A percentile compares a stretch with the other conserved stretches of the same genome.
phyloP scores from a whole-genome alignment of 2,329 filamentous ascomycete genomes.

The Ophiostoma sp. region DNA sequence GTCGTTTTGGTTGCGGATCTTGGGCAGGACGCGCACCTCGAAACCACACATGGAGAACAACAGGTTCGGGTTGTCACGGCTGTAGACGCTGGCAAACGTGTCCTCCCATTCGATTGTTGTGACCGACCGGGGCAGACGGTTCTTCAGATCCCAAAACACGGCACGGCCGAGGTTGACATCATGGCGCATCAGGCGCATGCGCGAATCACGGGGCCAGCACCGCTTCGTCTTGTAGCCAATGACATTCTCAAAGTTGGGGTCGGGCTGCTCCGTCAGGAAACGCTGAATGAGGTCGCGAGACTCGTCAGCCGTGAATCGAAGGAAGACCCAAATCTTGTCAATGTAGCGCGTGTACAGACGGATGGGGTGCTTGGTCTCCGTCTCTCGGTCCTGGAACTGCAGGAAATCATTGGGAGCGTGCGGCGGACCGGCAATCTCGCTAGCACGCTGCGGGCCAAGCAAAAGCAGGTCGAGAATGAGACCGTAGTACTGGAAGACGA shows the following conservation, averaged over 20 bases:
- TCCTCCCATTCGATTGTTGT: slow-evolving; percentile 99
- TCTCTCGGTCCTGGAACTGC: slow-evolving; percentile 91
- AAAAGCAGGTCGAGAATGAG: slow-evolving; percentile 90
- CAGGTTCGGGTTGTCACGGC: slow-evolving; percentile 93
- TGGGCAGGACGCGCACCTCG: slow-evolving; percentile 92
- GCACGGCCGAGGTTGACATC: slow-evolving; percentile 97
- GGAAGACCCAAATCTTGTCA: slow-evolving; percentile 97
- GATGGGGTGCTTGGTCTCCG: slow-evolving; percentile 91
- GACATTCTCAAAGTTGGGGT: slow-evolving; percentile 98
- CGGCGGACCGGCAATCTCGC: slow-evolving; percentile 92
- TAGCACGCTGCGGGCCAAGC: slow-evolving; percentile 91
- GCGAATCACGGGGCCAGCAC: slow-evolving; percentile 96
- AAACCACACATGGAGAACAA: slow-evolving; percentile 98
- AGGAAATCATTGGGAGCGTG: slow-evolving; percentile 96
- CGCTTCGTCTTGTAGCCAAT: slow-evolving; percentile 99
- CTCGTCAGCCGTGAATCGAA: slow-evolving; percentile 90
- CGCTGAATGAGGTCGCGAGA: slow-evolving; percentile 94
- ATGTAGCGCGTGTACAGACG: slow-evolving; percentile 97
- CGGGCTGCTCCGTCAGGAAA: slow-evolving; percentile 95
- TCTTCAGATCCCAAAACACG: slow-evolving; percentile 99
- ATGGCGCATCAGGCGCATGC: slow-evolving; percentile 98
- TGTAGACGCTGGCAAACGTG: slow-evolving; percentile 97
- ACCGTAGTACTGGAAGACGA: slow-evolving; percentile 98
- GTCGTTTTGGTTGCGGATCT: slow-evolving; percentile 91
- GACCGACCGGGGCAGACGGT: slow-evolving; percentile 86